A percentile compares a stretch with the other conserved stretches of the same genome.
These are phyloP conservation scores for Malus hybrid DNA, from an alignment of 331 rosid genomes.

Conservation along the genomic window DNA sequence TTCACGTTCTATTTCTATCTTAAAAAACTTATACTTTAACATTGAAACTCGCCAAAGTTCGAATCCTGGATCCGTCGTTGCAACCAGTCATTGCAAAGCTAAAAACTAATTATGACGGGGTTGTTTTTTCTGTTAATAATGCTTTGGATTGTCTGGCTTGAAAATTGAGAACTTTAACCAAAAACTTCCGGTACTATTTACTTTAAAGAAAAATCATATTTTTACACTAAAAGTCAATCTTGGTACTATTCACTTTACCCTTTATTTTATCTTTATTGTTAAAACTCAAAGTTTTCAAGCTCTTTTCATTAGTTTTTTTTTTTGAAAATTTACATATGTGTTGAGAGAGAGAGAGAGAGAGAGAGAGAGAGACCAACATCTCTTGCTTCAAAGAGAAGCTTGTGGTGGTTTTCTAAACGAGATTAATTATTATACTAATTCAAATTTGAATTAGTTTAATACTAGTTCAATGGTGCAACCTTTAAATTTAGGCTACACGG, in stretches of 20 bases:
- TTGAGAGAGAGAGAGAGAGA: not conserved
- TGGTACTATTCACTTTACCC: too few relatives aligned
- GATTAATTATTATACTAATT: too few relatives aligned
- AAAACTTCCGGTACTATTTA: too few relatives aligned
- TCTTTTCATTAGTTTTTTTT: too few relatives aligned
- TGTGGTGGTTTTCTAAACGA: slow-evolving; percentile 20
- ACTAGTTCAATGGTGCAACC: not conserved
- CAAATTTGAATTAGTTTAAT: not conserved
- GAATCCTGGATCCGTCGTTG: too few relatives aligned
- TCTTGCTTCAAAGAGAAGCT: slow-evolving; percentile 71
- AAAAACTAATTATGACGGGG: not conserved
- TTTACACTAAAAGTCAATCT: too few relatives aligned
- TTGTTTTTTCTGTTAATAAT: not conserved
- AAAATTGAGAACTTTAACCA: not conserved
- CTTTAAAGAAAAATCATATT: too few relatives aligned
- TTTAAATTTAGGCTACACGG: not conserved
- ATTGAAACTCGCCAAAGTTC: too few relatives aligned
- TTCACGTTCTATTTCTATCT: too few relatives aligned
- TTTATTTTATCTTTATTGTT: too few relatives aligned
- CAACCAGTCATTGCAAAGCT: not conserved
- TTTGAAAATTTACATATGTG: not conserved
- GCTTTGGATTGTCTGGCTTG: not conserved
- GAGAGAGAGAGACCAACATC: slow-evolving; percentile 54
- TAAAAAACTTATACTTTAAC: too few relatives aligned
- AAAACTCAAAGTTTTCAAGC: too few relatives aligned